Evolutionary conservation across 768 basidiomycete genomes (phyloP).

Genomic region (Phaeotremella fagi): DNA sequence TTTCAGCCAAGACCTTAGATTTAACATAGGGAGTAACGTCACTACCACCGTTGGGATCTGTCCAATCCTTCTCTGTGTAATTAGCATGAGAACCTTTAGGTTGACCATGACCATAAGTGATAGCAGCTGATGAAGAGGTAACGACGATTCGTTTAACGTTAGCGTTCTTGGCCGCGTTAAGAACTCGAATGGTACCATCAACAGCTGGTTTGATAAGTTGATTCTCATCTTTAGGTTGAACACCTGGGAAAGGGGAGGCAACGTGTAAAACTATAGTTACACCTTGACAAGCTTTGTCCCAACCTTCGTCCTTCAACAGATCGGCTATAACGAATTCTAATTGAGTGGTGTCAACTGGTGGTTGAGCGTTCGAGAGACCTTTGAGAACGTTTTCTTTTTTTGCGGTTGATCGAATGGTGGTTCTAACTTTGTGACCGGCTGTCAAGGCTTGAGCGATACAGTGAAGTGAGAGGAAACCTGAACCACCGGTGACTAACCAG

Average conservation of each 20-base stretch:
- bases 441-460: background rate
- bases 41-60: background rate
- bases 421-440: constrained; percentile 5
- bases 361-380: background rate
- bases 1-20: constrained; percentile 1
- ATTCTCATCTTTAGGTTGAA: constrained; percentile 1
- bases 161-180: background rate
- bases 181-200: constrained; percentile 3
- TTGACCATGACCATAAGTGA: background rate
- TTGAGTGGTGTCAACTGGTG: background rate
- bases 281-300: constrained; percentile 2
- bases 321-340: background rate
- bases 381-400: background rate
- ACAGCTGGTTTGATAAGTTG: constrained; percentile 7
- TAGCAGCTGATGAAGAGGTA: background rate
- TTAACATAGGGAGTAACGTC: background rate
- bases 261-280: constrained; percentile 1
- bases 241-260: constrained; percentile 1
- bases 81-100: background rate
- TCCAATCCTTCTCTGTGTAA: background rate
- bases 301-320: constrained; percentile 5
- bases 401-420: constrained; percentile 1
- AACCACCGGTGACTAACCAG: constrained; percentile 6
- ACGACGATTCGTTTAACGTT: background rate
- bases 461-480: constrained; percentile 3